phyloP scores from a whole-genome alignment of 176 grass and related monocot genomes.

The Cenchrus americanus region DNA sequence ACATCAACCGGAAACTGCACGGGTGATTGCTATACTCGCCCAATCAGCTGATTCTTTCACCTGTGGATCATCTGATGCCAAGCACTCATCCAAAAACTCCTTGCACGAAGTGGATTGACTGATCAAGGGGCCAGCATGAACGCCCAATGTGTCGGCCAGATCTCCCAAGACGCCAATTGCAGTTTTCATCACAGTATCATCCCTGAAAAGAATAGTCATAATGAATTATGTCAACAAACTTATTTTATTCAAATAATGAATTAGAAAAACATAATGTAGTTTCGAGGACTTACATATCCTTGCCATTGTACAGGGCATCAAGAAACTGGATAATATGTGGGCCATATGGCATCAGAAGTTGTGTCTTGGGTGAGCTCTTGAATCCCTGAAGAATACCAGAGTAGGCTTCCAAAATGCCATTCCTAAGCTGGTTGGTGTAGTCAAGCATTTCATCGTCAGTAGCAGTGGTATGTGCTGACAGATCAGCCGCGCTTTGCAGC shows the following conservation, averaged over 20 bases:
- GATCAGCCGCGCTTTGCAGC: constrained; percentile 85
- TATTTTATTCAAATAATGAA: background rate
- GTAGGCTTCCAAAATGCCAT: constrained; percentile 90
- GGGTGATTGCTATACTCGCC: constrained; percentile 75
- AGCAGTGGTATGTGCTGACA: constrained; percentile 56
- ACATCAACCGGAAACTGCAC: constrained; percentile 77
- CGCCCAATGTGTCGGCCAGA: constrained; percentile 81
- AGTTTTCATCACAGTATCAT: constrained; percentile 93
- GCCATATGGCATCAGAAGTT: constrained; percentile 73
- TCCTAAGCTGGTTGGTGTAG: constrained; percentile 82
- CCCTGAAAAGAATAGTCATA: constrained; percentile 50
- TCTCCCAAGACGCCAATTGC: constrained; percentile 85
- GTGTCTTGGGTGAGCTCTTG: constrained; percentile 76
- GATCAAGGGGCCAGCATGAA: constrained; percentile 70
- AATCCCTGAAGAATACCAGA: constrained; percentile 95
- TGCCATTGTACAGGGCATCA: constrained; percentile 72
- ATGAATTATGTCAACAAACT: background rate
- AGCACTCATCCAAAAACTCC: constrained; percentile 83
- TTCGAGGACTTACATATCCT: constrained; percentile 74
- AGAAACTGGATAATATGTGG: constrained; percentile 74
- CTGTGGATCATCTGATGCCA: constrained; percentile 73
- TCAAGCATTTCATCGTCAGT: constrained; percentile 87
- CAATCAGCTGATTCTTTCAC: constrained; percentile 86
- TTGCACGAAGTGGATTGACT: constrained; percentile 66
- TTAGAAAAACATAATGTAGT: background rate